Evolutionary conservation across 495 filamentous ascomycete species (phyloP), one percentile per base, ranked within the genome.

Genomic region (Glarea lozoyensis): DNA sequence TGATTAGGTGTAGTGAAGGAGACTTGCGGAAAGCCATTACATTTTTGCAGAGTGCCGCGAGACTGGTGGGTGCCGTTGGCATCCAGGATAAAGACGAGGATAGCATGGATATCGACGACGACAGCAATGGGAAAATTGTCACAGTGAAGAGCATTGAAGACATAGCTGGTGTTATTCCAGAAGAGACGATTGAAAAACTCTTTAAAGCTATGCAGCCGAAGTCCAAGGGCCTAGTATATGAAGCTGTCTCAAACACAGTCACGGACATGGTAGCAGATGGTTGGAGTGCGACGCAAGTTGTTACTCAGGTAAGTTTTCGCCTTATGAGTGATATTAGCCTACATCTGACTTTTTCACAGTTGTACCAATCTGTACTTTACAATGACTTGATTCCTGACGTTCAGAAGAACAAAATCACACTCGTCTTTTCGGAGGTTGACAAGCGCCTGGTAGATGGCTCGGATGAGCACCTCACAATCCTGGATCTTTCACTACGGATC

Each of bases 381-480:
- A 84, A 93, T 53, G 92, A 98, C 56, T 66, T 75, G 22, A 79
- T 94, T 16, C 74, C 78, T 0, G 85, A 95, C 56, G 64, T 74
- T 10, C 82, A 92, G 53, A 99, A 99, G 68, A 90, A 86, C 54
- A 82, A 81, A 65, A 94, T 99, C 46, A 81, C 88, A 19, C 72
- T 82, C 51, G 70, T 86, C 17, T 97, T 99, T 57, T 94, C 87
- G 0, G 90, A 96, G 59, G 67, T 88, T 39, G 92, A 99, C 53
- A 96, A 94, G 70, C 74, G 92, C 39, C 61, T 99, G 37, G 82
- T 93, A n/a, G 93, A 99, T 61, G 92, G 92, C n/a, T 82, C 87
- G 2, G 93, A 99, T 57, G 92, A 99, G 62, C 88, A 97, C 56
- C 63, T 99, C 16, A 85, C 82, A 7, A 82, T 97, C 33, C 60